These are phyloP conservation scores for Stentor coeruleus DNA, from an alignment of 73 alveolate species.

Conservation along the genomic window DNA sequence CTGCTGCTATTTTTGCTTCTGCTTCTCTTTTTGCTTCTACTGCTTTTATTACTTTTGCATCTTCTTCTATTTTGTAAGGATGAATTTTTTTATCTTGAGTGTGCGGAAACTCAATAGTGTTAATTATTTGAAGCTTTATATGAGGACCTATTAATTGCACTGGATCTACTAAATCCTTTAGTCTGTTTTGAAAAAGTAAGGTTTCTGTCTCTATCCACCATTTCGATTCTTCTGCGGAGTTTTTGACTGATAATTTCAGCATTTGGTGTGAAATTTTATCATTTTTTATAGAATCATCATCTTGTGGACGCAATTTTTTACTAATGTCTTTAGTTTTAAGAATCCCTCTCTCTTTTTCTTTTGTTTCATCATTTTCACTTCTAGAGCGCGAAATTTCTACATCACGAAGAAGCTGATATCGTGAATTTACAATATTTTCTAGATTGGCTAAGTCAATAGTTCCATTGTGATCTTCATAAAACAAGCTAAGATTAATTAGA, in stretches of 20 bases:
- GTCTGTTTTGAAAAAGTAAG: conserved; percentile 52
- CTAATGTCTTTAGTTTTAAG: no score
- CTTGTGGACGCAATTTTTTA: conserved; percentile 12
- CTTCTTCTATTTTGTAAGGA: conserved; percentile 26
- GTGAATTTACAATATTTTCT: no score
- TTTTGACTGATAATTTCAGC: conserved; percentile 56
- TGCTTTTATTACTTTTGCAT: conserved; percentile 7
- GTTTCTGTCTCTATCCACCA: conserved; percentile 82
- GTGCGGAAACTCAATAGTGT: background rate
- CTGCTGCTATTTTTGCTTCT: background rate
- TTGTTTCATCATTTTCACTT: no score
- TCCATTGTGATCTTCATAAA: no score
- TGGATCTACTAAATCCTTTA: conserved; percentile 33
- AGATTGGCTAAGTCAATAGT: no score
- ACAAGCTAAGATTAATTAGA: no score
- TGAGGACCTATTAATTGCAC: conserved; percentile 26
- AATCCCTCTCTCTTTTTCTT: no score
- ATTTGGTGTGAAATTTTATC: conserved; percentile 60
- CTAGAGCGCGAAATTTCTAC: no score
- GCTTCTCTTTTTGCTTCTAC: background rate
- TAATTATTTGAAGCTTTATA: background rate
- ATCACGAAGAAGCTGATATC: no score
- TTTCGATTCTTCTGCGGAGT: conserved; percentile 51
- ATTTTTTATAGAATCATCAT: conserved; percentile 21
- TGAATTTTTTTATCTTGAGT: conserved; percentile 37